phyloP scores from a whole-genome alignment of 257 asterid genomes.

The Solanum peruvianum region DNA sequence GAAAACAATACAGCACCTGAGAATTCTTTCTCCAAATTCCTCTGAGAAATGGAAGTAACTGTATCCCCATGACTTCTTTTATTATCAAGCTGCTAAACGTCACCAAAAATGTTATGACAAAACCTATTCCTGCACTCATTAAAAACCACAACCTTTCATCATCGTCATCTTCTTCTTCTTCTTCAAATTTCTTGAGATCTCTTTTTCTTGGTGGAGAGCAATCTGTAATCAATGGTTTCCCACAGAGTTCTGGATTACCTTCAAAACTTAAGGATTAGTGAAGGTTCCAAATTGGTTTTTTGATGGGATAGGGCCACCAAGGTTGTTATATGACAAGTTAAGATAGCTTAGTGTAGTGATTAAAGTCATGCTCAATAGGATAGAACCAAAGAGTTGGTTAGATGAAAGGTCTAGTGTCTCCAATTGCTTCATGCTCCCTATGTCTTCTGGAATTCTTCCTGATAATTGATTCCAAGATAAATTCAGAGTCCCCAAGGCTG shows the following conservation, averaged over 20 bases:
- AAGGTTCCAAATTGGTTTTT: background rate
- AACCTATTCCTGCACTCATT: background rate
- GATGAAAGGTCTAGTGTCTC: conserved; percentile 14
- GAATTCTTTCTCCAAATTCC: background rate
- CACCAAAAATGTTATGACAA: background rate
- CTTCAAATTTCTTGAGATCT: background rate
- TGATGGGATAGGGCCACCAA: background rate
- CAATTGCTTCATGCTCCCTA: background rate
- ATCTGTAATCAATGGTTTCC: background rate
- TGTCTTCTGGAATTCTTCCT: conserved; percentile 9
- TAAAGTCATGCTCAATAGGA: conserved; percentile 4
- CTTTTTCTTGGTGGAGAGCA: background rate
- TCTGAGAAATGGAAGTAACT: background rate
- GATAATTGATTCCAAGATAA: conserved; percentile 9
- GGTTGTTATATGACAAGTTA: background rate
- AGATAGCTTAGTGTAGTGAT: background rate
- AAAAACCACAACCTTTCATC: background rate
- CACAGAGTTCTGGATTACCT: conserved; percentile 6
- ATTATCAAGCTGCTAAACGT: background rate
- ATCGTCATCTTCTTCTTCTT: background rate
- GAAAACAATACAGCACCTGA: background rate
- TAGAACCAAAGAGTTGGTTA: background rate
- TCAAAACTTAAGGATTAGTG: background rate
- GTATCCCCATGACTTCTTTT: background rate
- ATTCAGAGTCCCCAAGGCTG: conserved; percentile 1